Conservation (phyloP, 768 basidiomycete species). For the Piloderma croceum region DNA sequence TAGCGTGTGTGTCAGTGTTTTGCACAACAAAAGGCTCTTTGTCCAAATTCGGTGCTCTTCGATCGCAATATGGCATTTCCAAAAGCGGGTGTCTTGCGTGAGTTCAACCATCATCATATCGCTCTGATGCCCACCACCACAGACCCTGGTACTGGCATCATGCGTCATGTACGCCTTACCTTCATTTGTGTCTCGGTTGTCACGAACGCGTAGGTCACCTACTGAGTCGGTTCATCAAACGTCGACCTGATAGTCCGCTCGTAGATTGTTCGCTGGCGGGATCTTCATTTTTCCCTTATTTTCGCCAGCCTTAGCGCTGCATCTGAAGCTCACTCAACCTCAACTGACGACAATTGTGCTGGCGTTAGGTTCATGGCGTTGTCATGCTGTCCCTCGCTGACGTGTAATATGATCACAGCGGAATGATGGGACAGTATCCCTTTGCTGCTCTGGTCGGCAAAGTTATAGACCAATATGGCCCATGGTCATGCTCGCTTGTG, state of each 20-base stretch:
- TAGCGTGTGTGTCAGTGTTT: too few relatives aligned
- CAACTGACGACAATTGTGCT: conserved; percentile 75
- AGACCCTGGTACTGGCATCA: too few relatives aligned
- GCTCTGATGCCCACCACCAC: too few relatives aligned
- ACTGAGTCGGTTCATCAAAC: not conserved
- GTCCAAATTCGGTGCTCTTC: too few relatives aligned
- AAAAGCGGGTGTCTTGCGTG: too few relatives aligned
- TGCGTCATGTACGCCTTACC: not conserved
- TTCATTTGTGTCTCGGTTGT: conserved; percentile 48
- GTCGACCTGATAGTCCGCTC: conserved; percentile 8
- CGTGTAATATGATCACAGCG: conserved; percentile 36
- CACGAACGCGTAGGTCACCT: conserved; percentile 53
- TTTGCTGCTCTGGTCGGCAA: conserved; percentile 66
- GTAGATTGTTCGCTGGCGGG: conserved; percentile 71
- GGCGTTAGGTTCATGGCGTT: conserved; percentile 44
- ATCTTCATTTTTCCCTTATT: conserved; percentile 76
- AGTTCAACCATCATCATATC: too few relatives aligned
- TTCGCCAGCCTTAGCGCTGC: conserved; percentile 54
- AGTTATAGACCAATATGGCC: conserved; percentile 60
- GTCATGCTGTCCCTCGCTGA: conserved; percentile 1
- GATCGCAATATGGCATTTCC: too few relatives aligned
- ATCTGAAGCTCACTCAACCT: conserved; percentile 63
- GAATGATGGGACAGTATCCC: conserved; percentile 79
- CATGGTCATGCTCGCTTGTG: conserved; percentile 60
- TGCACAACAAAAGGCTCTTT: too few relatives aligned